Base-by-base conservation (phyloP, 139 green algal species). In the Ettlia oleoabundans region DNA sequence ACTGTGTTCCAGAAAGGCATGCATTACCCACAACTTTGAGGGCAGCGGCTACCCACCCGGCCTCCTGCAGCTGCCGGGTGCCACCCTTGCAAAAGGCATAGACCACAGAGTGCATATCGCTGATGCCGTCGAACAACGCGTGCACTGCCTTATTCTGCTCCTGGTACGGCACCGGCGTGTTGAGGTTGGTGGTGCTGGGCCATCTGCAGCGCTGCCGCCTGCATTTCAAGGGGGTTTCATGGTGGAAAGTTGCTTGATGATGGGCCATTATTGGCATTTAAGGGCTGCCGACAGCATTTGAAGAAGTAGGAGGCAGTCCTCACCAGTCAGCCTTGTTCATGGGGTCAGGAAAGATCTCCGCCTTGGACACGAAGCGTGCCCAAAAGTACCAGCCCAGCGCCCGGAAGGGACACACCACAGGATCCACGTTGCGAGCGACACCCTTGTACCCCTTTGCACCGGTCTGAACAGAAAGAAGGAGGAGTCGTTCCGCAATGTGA, bases 41-140 rank as follows among this genome's bases (percentile, higher is more conserved):
- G n/a, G n/a, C n/a, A n/a, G n/a, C n/a, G n/a, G n/a, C n/a, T 15
- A 58, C 69, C 1, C n/a, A 76, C 69, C 41, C 69, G 2, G 42
- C 13, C 42, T 76, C 69, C 1, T 76, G 6, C 42, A 63, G 28
- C 69, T 76, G 69, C 8, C 42, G 41, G 10, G 69, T 13, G 9
- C 69, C 69, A 26, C 42, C 69, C 69, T 76, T n/a, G 69, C 41
- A 42, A 42, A 63, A 63, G n/a, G 69, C 69, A 30, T 62, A 42
- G 13, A 62, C 7, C 42, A 62, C 69, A 1, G 69, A 61, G n/a
- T 24, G 4, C 69, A 76, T 76, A n/a, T n/a, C 28, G n/a, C 7
- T 62, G 5, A 61, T 9, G 1, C 2, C 21, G 38, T 58, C 41
- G 10, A 61, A 61, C 26, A 63, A 2, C 6, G 47, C 10, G 42